Percentiles rank a stretch among this genome's conserved stretches.
These are phyloP conservation scores for Cladosporium sp. DNA, from an alignment of 2,329 filamentous ascomycete species.

Conservation along the genomic window DNA sequence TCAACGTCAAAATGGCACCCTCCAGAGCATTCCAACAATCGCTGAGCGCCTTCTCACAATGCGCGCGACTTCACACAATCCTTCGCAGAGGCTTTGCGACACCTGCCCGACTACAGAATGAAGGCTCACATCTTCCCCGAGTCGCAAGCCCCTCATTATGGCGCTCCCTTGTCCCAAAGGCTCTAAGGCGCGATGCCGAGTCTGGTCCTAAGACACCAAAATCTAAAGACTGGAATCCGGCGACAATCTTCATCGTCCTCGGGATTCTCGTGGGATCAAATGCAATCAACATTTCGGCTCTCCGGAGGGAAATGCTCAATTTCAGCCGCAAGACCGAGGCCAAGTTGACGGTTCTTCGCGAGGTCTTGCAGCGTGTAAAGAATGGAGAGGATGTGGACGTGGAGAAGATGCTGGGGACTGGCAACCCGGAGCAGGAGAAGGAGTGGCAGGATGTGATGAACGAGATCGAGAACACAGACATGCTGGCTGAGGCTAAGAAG, in stretches of 20 bases:
- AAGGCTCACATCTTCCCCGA: slow-evolving; percentile 25
- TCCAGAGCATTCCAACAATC: slow-evolving; percentile 13
- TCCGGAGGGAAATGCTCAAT: slow-evolving; percentile 69
- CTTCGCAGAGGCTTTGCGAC: slow-evolving; percentile 6
- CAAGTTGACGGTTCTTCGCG: slow-evolving; percentile 68
- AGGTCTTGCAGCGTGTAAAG: slow-evolving; percentile 67
- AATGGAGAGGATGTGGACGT: slow-evolving; percentile 78
- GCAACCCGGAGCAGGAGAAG: slow-evolving; percentile 66
- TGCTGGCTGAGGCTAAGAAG: slow-evolving; percentile 26
- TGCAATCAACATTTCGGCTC: slow-evolving; percentile 82
- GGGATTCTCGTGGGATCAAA: slow-evolving; percentile 85
- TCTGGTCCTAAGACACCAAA: slow-evolving; percentile 1
- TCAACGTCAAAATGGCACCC: slow-evolving; percentile 14
- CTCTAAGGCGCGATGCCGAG: slow-evolving; percentile 23
- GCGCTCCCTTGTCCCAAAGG: slow-evolving; percentile 32
- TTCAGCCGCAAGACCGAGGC: slow-evolving; percentile 73
- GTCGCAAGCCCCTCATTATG: slow-evolving; percentile 33
- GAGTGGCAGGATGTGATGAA: slow-evolving; percentile 80
- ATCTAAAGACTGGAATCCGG: slow-evolving; percentile 48
- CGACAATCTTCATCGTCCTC: slow-evolving; percentile 61
- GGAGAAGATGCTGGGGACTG: slow-evolving; percentile 73
- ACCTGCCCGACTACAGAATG: slow-evolving; percentile 11
- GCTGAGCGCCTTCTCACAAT: slow-evolving; percentile 11
- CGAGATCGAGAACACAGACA: slow-evolving; percentile 31
- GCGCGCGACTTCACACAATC: background rate